Evolutionary conservation across 2,329 filamentous ascomycete genomes (phyloP).

Genomic region (Trichoderma koningiopsis): DNA sequence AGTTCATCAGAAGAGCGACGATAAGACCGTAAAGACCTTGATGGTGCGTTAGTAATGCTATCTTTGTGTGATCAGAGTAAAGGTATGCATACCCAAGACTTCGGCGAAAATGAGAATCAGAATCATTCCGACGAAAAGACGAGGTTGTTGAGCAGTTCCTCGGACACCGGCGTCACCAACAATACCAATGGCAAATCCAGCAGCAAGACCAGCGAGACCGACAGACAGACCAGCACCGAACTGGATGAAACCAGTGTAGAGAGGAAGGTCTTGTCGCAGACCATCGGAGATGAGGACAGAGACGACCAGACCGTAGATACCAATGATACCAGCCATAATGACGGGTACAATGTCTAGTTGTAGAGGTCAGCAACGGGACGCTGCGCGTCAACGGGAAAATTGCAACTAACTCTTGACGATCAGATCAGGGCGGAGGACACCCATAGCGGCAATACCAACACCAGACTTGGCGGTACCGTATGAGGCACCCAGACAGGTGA

Average conservation of each 20-base stretch:
- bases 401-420: conserved; percentile 42
- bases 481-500: conserved; percentile 53
- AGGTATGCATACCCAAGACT: conserved; percentile 76
- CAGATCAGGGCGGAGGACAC: conserved; percentile 48
- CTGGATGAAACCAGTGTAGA: conserved; percentile 48
- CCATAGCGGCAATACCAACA: conserved; percentile 47
- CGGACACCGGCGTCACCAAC: conserved; percentile 51
- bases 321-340: conserved; percentile 99
- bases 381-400: background rate
- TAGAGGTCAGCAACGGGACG: background rate
- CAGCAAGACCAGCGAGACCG: conserved; percentile 49
- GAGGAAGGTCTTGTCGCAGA: conserved; percentile 45
- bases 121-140: conserved; percentile 51
- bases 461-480: conserved; percentile 49
- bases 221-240: conserved; percentile 48
- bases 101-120: conserved; percentile 60
- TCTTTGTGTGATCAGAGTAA: background rate
- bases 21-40: conserved; percentile 98
- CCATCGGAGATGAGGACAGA: conserved; percentile 48
- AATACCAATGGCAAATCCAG: conserved; percentile 51
- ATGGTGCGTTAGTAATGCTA: conserved; percentile 31
- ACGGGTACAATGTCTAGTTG: conserved; percentile 91
- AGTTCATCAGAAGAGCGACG: conserved; percentile 99
- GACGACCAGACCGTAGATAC: conserved; percentile 57
- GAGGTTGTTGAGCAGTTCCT: conserved; percentile 50